phyloP scores from a whole-genome alignment of 2,329 filamentous ascomycete genomes.

The Talaromyces sp. region DNA sequence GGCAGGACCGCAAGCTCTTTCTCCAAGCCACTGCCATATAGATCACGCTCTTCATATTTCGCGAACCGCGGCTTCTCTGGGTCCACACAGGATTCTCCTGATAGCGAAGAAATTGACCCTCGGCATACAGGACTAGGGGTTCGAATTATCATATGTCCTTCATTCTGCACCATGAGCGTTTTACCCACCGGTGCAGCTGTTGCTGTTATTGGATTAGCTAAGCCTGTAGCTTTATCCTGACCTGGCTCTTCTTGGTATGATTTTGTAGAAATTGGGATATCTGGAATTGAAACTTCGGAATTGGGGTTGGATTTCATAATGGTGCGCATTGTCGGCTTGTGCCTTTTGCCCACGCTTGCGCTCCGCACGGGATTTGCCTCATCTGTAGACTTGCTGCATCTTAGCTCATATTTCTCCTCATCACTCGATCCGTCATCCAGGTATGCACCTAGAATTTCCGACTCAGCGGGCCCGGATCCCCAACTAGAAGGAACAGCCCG shows the following conservation, averaged over 20 bases:
- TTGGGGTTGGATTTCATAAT: conserved; percentile 35
- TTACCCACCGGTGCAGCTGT: background rate
- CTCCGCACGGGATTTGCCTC: conserved; percentile 39
- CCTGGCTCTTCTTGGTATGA: conserved; percentile 1
- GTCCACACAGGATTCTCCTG: conserved; percentile 29
- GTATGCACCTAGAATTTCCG: conserved; percentile 47
- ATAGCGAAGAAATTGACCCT: conserved; percentile 19
- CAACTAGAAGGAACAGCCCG: conserved; percentile 71
- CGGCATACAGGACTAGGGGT: conserved; percentile 13
- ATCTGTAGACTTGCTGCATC: conserved; percentile 20
- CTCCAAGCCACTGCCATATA: conserved; percentile 18
- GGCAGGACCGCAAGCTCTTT: conserved; percentile 31
- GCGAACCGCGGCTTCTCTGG: conserved; percentile 39
- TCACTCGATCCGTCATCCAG: conserved; percentile 34
- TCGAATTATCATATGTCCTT: background rate
- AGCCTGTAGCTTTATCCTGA: background rate
- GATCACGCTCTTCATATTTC: conserved; percentile 15
- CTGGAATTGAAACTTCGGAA: conserved; percentile 23
- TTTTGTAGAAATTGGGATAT: conserved; percentile 4
- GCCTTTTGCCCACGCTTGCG: conserved; percentile 48
- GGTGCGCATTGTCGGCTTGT: conserved; percentile 46
- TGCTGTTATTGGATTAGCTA: conserved; percentile 2
- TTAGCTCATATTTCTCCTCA: conserved; percentile 14
- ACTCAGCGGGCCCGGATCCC: conserved; percentile 54
- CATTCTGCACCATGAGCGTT: background rate